phyloP scores from a whole-genome alignment of 1,284 basidiomycete species.

The Ganoderma sinense region DNA sequence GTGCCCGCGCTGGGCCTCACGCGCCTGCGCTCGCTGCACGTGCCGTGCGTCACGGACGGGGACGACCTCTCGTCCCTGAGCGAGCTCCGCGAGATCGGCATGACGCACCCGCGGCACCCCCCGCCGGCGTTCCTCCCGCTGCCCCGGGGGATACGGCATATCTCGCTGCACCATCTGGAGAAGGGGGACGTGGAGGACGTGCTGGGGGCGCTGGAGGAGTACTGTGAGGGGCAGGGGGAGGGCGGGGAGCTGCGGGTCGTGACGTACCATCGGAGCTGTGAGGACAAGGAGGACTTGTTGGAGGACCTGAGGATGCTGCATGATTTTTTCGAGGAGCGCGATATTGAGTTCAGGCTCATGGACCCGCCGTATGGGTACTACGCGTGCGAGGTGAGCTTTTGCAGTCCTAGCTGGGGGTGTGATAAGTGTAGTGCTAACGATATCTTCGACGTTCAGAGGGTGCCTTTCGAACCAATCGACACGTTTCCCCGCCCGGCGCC shows the following conservation, averaged over 20 bases:
- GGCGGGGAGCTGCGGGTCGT: conserved; percentile 2
- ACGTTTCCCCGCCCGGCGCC: background rate
- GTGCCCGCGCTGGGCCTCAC: conserved; percentile 8
- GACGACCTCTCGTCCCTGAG: conserved; percentile 15
- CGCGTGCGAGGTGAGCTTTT: conserved; percentile 17
- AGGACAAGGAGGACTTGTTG: conserved; percentile 14
- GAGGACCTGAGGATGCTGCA: conserved; percentile 16
- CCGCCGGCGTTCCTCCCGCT: conserved; percentile 15
- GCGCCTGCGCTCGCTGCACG: conserved; percentile 13
- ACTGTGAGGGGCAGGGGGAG: conserved; percentile 4
- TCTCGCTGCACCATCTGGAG: conserved; percentile 14
- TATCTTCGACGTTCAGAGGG: background rate
- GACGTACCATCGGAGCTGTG: conserved; percentile 17
- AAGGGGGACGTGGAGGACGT: conserved; percentile 11
- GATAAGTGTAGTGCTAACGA: background rate
- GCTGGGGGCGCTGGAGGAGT: conserved; percentile 9
- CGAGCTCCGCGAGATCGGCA: conserved; percentile 15
- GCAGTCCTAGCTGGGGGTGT: background rate
- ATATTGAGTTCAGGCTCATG: conserved; percentile 16
- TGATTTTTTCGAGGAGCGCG: conserved; percentile 15
- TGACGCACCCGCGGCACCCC: conserved; percentile 16
- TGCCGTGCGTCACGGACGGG: conserved; percentile 9
- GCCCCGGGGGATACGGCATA: conserved; percentile 10
- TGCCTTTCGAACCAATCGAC: background rate
- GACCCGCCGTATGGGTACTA: conserved; percentile 20